Base-by-base conservation (phyloP, 1,284 basidiomycete species). In the Moesziomyces globuligerus region DNA sequence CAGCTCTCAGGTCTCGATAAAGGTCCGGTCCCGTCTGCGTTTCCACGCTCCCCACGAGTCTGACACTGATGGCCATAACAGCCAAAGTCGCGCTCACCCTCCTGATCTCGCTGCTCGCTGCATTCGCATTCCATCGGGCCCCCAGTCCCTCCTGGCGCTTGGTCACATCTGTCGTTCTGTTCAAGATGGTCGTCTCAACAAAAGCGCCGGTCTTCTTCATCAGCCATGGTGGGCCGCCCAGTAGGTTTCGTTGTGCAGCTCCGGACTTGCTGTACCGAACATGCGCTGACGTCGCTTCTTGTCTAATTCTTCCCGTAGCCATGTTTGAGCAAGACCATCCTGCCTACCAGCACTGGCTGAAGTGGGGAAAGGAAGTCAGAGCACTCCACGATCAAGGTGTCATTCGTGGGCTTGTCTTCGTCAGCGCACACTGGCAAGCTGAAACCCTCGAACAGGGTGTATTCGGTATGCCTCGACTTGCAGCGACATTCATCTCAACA, bases 371-470 rank as follows among this genome's bases (percentile, higher is more conserved):
- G 28, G 44, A 75, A 11, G 74, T 86, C 32, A 52, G 52, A 9
- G n/a, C 20, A 3, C 57, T 61, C 4, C 59, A 68, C 34, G 20
- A 52, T 9, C 71, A 79, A 21, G 69, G 64, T n/a, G 38, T 58
- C n/a, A 78, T 81, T 10, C 81, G 78, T 39, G 85, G 83, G 1
- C 72, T 86, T 7, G 77, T 85, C 24, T 79, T 84, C 43, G 79
- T 86, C 39, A 83, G 82, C 6, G 85, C 85, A 1, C 85, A 86
- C 66, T 86, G 85, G 85, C 72, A 78, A 42, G 66, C 74, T 3
- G 85, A 86, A 66, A 81, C 83, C 43, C 50, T 67, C 13, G 15
- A 23, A 21, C 34, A 59, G 13, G 69, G 69, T 11, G 69, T 72
- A 20, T 72, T 62, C 24, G 58, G 65, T 68, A 54, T 1, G 65